Evolutionary conservation across 768 basidiomycete genomes (phyloP).

Genomic region (Kondoa subrosea): DNA sequence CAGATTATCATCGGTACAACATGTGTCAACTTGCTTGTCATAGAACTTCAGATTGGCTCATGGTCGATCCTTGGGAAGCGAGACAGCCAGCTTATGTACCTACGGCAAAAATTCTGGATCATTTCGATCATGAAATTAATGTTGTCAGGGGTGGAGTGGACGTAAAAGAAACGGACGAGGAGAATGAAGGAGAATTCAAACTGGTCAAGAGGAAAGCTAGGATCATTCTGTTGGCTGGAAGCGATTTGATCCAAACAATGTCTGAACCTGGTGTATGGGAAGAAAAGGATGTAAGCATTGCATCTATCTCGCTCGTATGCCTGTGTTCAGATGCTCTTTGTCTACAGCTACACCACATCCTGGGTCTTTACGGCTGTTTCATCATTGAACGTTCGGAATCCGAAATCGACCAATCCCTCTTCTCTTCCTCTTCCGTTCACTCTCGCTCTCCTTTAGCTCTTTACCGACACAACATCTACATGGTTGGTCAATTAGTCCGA

Average conservation of each 20-base stretch:
- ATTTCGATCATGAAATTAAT: conserved; percentile 91
- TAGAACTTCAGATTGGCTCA: conserved; percentile 80
- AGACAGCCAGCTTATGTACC: conserved; percentile 67
- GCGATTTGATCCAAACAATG: conserved; percentile 93
- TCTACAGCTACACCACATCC: conserved; percentile 75
- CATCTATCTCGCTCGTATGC: neutral
- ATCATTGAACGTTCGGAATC: conserved; percentile 92
- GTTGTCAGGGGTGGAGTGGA: conserved; percentile 47
- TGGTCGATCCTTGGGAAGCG: conserved; percentile 97
- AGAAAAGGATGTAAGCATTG: conserved; percentile 61
- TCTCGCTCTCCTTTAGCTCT: conserved; percentile 36
- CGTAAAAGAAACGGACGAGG: conserved; percentile 10
- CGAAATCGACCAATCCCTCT: conserved; percentile 41
- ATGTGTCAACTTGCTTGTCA: conserved; percentile 56
- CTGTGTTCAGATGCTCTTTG: conserved; percentile 6
- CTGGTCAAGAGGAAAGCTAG: conserved; percentile 47
- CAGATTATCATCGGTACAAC: conserved; percentile 68
- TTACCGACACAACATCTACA: conserved; percentile 38
- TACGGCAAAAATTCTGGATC: conserved; percentile 91
- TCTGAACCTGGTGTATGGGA: conserved; percentile 97
- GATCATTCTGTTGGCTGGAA: conserved; percentile 91
- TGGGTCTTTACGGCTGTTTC: conserved; percentile 82
- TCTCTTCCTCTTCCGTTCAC: conserved; percentile 27
- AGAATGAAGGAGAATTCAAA: neutral
- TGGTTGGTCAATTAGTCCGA: conserved; percentile 28